Evolutionary conservation across 192 early-diverging fungal genomes (phyloP).

Genomic region (Linnemannia zychae): DNA sequence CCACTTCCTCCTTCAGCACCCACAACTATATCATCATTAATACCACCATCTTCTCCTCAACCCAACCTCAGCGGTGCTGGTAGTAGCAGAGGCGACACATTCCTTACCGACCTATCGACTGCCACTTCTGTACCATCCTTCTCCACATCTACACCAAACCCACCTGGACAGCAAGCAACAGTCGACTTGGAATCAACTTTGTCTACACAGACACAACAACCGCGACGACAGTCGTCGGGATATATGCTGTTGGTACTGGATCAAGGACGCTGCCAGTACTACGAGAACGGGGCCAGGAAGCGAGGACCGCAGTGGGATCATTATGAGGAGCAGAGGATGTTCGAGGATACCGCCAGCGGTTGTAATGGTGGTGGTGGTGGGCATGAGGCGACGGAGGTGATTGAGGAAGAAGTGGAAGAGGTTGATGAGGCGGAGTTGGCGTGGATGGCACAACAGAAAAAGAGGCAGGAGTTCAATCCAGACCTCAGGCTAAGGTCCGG

Average conservation of each 20-base stretch:
- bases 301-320: constrained; percentile 20
- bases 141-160: not conserved
- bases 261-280: constrained; percentile 33
- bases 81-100: not conserved
- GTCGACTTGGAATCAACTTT: not conserved
- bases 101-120: not conserved
- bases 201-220: not conserved
- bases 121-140: not conserved
- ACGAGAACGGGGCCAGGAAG: constrained; percentile 38
- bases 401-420: constrained; percentile 15
- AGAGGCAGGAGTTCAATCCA: not conserved
- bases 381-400: not conserved
- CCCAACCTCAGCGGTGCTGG: not conserved
- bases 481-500: not conserved
- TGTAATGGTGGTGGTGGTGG: not conserved
- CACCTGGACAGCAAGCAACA: not conserved
- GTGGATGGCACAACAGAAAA: not conserved
- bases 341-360: not conserved
- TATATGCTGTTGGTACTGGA: constrained; percentile 43
- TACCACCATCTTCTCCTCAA: not conserved
- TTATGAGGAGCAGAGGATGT: not conserved
- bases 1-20: not conserved
- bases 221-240: constrained; percentile 5
- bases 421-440: not conserved
- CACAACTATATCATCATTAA: no score